phyloP scores from a whole-genome alignment of 371 early-diverging fungal species.

The Funneliformis caledonium region DNA sequence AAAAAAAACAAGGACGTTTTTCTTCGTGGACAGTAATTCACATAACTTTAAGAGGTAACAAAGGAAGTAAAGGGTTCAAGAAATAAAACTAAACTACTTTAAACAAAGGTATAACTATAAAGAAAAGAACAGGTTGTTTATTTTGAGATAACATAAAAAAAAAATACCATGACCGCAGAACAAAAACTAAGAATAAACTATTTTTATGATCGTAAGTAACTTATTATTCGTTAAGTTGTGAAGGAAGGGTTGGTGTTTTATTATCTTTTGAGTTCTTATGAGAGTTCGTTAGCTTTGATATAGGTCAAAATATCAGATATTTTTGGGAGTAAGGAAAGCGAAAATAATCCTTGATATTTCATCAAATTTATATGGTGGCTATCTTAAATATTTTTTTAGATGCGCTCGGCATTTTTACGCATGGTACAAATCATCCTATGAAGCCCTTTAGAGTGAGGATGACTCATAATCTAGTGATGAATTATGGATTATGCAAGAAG shows the following conservation, averaged over 20 bases:
- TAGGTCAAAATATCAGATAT: not conserved
- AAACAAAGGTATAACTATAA: not conserved
- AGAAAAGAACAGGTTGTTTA: not conserved
- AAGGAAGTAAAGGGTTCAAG: not conserved
- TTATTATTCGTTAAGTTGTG: not conserved
- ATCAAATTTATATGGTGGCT: not conserved
- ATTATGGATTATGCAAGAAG: slow-evolving; percentile 94
- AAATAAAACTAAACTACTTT: not conserved
- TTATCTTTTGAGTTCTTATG: not conserved
- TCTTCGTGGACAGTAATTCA: not conserved
- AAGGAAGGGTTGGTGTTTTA: not conserved
- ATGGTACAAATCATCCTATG: slow-evolving; percentile 98
- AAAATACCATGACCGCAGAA: slow-evolving; percentile 35
- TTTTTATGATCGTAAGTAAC: slow-evolving; percentile 39
- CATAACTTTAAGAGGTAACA: not conserved
- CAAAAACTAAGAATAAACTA: slow-evolving; percentile 40
- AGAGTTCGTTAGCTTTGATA: not conserved
- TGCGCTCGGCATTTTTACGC: slow-evolving; percentile 81
- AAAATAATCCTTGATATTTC: not conserved
- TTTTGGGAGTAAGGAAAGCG: not conserved
- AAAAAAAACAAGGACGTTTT: not conserved
- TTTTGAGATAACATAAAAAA: not conserved
- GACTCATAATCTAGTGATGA: slow-evolving; percentile 96
- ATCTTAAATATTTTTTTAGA: slow-evolving; percentile 22
- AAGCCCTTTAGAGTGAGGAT: slow-evolving; percentile 98